A percentile compares a stretch with the other conserved stretches of the same genome.
Conservation (phyloP, 495 filamentous ascomycete genomes). For the Penicillium longicatenatum region DNA sequence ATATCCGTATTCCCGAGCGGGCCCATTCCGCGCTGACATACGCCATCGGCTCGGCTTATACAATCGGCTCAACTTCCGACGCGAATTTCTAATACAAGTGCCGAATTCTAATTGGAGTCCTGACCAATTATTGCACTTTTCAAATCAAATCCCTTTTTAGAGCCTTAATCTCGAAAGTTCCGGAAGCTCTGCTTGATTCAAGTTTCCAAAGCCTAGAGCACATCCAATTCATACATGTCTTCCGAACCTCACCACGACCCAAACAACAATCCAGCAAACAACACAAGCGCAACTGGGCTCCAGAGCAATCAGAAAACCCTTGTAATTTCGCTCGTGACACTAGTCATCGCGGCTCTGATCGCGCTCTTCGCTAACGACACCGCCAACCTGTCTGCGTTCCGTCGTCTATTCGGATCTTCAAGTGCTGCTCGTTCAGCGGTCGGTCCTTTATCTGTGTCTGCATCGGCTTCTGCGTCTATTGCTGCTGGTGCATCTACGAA, state of each 20-base stretch:
- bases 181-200: no score
- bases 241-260: constrained; percentile 17
- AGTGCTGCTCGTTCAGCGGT: constrained; percentile 11
- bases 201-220: background rate
- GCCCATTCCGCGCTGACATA: constrained; percentile 32
- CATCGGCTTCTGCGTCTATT: constrained; percentile 5
- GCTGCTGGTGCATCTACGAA: constrained; percentile 2
- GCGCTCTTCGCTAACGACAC: constrained; percentile 18
- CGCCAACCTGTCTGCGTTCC: constrained; percentile 38
- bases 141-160: background rate
- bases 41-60: constrained; percentile 15
- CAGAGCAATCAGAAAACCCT: constrained; percentile 10
- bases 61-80: constrained; percentile 10
- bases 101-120: background rate
- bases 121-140: constrained; percentile 4
- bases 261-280: background rate
- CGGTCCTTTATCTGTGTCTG: constrained; percentile 2
- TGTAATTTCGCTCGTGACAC: constrained; percentile 17
- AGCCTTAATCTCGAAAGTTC: background rate
- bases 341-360: constrained; percentile 20
- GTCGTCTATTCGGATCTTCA: constrained; percentile 27
- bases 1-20: constrained; percentile 23
- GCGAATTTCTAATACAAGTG: constrained; percentile 8
- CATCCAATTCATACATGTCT: constrained; percentile 25
- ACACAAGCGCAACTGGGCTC: background rate